Conservation (phyloP, 106 monocot genomes). For the Amphibolis antarctica region DNA sequence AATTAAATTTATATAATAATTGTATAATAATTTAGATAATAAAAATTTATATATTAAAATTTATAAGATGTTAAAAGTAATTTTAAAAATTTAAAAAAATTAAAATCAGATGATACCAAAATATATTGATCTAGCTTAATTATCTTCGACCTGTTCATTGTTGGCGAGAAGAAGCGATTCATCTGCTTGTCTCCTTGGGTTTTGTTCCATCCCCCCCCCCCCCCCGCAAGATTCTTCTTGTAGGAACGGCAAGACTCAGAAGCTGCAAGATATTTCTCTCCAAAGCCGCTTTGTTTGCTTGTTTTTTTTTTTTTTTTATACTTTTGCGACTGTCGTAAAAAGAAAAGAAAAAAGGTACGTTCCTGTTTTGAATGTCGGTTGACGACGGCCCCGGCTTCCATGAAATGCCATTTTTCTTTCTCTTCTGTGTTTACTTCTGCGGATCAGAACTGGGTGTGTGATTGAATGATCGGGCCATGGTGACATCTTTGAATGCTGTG, state of each 20-base stretch:
- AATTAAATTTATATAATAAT: no score
- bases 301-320: neutral
- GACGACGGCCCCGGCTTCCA: no score
- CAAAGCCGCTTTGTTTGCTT: neutral
- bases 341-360: neutral
- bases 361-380: neutral
- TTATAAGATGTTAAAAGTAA: no score
- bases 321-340: neutral
- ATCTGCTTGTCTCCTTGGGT: conserved; percentile 3
- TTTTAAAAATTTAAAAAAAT: no score
- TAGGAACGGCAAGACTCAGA: neutral
- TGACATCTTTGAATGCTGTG: no score
- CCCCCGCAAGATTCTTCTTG: conserved; percentile 4
- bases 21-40: no score
- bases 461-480: no score
- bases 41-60: no score
- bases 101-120: neutral
- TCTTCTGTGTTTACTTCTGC: no score
- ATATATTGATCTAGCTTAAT: neutral
- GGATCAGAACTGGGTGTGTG: no score
- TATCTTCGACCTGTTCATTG: neutral
- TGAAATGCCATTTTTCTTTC: no score
- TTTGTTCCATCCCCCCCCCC: conserved; percentile 8
- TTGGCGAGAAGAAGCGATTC: neutral
- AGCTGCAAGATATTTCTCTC: neutral